These are phyloP conservation scores for Suillus subalutaceus DNA, from an alignment of 768 basidiomycete species.

Conservation along the genomic window DNA sequence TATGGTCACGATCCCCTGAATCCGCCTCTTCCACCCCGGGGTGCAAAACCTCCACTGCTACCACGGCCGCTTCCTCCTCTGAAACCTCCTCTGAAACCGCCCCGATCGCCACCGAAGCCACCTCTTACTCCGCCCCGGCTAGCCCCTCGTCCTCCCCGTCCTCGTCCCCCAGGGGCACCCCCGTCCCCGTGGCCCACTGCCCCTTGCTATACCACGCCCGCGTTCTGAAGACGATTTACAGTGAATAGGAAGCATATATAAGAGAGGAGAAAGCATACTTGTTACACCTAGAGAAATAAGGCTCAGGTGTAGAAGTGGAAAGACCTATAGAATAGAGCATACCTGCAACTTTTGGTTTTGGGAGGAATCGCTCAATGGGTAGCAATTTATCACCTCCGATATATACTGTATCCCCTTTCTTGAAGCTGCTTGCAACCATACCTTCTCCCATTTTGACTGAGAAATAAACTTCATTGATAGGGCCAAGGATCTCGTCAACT, in stretches of 20 bases:
- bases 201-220: constrained; percentile 40
- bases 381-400: constrained; percentile 97
- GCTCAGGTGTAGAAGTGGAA: constrained; percentile 6
- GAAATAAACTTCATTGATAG: constrained; percentile 98
- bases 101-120: constrained; percentile 38
- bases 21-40: constrained; percentile 40
- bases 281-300: constrained; percentile 31
- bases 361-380: constrained; percentile 94
- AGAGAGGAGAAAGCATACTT: constrained; percentile 14
- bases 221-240: constrained; percentile 46
- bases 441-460: constrained; percentile 97
- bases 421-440: constrained; percentile 94
- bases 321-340: constrained; percentile 40
- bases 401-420: constrained; percentile 97
- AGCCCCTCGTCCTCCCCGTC: constrained; percentile 41
- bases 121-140: constrained; percentile 41
- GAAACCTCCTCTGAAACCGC: constrained; percentile 50
- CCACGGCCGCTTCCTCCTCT: constrained; percentile 46
- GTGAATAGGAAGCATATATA: constrained; percentile 14
- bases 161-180: constrained; percentile 32
- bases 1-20: constrained; percentile 50
- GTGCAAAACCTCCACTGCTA: constrained; percentile 30
- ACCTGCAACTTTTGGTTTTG: constrained; percentile 87
- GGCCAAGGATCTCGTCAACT: constrained; percentile 99
- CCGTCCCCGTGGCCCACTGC: constrained; percentile 30